phyloP scores from a whole-genome alignment of 1,139 yeast genomes.

The Scheffersomyces insectosa region DNA sequence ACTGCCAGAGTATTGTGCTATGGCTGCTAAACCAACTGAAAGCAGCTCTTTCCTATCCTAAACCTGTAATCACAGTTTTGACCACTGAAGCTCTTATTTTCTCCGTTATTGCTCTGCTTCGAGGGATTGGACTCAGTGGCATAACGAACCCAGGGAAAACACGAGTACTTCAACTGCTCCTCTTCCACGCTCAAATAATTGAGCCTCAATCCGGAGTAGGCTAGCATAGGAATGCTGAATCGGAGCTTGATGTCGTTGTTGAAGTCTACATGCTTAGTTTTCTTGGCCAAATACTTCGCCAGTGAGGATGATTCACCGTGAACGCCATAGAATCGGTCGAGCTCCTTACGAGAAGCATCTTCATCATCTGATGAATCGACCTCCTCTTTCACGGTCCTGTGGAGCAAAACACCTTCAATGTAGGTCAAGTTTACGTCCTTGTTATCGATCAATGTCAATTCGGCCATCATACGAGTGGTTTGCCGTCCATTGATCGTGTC shows the following conservation, averaged over 20 bases:
- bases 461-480: slow-evolving; percentile 47
- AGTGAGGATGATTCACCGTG: slow-evolving; percentile 35
- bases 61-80: slow-evolving; percentile 28
- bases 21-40: slow-evolving; percentile 7
- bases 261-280: slow-evolving; percentile 16
- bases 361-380: slow-evolving; percentile 13
- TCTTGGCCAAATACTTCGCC: slow-evolving; percentile 17
- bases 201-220: slow-evolving; percentile 44
- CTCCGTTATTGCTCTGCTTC: neutral
- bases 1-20: no score
- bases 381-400: neutral
- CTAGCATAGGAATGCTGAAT: slow-evolving; percentile 43
- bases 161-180: slow-evolving; percentile 42
- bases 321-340: slow-evolving; percentile 46
- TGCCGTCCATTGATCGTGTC: slow-evolving; percentile 55
- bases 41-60: slow-evolving; percentile 27
- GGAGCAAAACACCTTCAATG: slow-evolving; percentile 7
- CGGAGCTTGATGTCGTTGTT: slow-evolving; percentile 29
- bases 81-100: slow-evolving; percentile 3
- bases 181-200: slow-evolving; percentile 45
- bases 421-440: slow-evolving; percentile 2
- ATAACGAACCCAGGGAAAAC: slow-evolving; percentile 52
- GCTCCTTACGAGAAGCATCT: slow-evolving; percentile 25
- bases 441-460: slow-evolving; percentile 23
- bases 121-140: slow-evolving; percentile 27